phyloP scores from a whole-genome alignment of 495 filamentous ascomycete genomes.

The Penicillium cinerascens region DNA sequence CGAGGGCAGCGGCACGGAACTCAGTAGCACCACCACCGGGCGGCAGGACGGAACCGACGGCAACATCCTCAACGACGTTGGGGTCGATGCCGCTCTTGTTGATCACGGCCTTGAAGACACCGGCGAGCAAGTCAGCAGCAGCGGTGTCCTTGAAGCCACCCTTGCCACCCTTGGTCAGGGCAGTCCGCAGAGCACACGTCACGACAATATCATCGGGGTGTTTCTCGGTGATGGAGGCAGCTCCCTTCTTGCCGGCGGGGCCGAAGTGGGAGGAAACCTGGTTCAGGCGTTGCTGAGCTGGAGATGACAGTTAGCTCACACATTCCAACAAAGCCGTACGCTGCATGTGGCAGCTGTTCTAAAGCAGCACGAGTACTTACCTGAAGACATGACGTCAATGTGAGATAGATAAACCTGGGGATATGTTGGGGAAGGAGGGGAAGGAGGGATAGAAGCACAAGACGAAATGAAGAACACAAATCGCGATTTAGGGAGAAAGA shows the following conservation, averaged over 20 bases:
- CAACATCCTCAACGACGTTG: constrained; percentile 80
- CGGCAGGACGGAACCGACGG: constrained; percentile 85
- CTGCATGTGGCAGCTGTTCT: constrained; percentile 2
- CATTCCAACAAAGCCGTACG: neutral
- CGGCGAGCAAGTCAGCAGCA: constrained; percentile 80
- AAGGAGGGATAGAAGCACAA: constrained; percentile 7
- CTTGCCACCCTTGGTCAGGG: constrained; percentile 89
- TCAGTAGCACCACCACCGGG: constrained; percentile 95
- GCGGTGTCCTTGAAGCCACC: constrained; percentile 93
- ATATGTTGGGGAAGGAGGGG: constrained; percentile 10
- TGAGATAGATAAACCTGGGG: constrained; percentile 8
- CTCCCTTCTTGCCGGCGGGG: constrained; percentile 41
- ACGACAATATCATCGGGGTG: constrained; percentile 80
- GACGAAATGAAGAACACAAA: constrained; percentile 7
- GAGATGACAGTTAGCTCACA: constrained; percentile 2
- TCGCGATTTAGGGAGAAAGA: constrained; percentile 9
- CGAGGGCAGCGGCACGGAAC: constrained; percentile 87
- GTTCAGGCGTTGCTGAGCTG: constrained; percentile 59
- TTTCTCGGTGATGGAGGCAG: constrained; percentile 55
- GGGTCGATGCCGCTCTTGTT: constrained; percentile 84
- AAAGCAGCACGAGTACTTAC: constrained; percentile 22
- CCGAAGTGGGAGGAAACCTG: constrained; percentile 62
- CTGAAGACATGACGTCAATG: constrained; percentile 44
- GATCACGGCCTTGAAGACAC: constrained; percentile 76
- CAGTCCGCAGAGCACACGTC: constrained; percentile 85